phyloP scores from a whole-genome alignment of 2,329 filamentous ascomycete species.

The Fusarium nodosum region DNA sequence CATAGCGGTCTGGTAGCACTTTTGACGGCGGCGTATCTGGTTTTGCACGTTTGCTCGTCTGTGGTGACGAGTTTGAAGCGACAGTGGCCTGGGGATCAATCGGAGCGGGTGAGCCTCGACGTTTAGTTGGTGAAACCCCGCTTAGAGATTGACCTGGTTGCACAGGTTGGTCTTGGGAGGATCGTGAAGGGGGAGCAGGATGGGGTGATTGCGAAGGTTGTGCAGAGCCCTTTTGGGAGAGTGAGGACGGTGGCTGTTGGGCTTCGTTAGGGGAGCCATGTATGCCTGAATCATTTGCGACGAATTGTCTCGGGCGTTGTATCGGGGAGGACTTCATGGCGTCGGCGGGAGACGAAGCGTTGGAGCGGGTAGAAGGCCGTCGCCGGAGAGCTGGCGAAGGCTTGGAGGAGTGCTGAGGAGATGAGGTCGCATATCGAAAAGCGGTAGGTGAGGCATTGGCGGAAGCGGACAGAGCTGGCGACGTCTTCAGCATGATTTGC shows the following conservation, averaged over 20 bases:
- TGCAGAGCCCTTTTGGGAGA: slow-evolving; percentile 43
- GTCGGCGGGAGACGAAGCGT: slow-evolving; percentile 39
- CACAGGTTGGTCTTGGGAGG: slow-evolving; percentile 30
- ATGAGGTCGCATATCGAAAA: slow-evolving; percentile 56
- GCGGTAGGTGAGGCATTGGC: slow-evolving; percentile 66
- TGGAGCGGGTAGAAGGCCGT: slow-evolving; percentile 47
- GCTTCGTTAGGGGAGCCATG: slow-evolving; percentile 42
- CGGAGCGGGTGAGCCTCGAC: slow-evolving; percentile 49
- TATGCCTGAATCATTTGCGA: slow-evolving; percentile 43
- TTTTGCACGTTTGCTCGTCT: slow-evolving; percentile 66
- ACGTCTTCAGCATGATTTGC: slow-evolving; percentile 72
- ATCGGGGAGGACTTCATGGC: slow-evolving; percentile 50
- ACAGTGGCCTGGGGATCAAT: slow-evolving; percentile 51
- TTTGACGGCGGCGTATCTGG: slow-evolving; percentile 67
- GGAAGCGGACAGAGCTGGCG: slow-evolving; percentile 64
- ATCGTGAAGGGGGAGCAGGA: slow-evolving; percentile 32
- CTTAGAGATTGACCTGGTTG: slow-evolving; percentile 35
- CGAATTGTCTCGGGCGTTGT: slow-evolving; percentile 44
- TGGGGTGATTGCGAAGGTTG: slow-evolving; percentile 43
- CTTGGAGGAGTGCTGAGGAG: slow-evolving; percentile 48
- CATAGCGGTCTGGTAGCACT: slow-evolving; percentile 79
- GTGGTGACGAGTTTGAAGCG: slow-evolving; percentile 45
- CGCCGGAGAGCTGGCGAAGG: slow-evolving; percentile 47
- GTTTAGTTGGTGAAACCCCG: slow-evolving; percentile 54
- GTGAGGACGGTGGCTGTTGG: slow-evolving; percentile 37